Base-by-base conservation (phyloP, 2,329 filamentous ascomycete species). In the Fusarium illudens region DNA sequence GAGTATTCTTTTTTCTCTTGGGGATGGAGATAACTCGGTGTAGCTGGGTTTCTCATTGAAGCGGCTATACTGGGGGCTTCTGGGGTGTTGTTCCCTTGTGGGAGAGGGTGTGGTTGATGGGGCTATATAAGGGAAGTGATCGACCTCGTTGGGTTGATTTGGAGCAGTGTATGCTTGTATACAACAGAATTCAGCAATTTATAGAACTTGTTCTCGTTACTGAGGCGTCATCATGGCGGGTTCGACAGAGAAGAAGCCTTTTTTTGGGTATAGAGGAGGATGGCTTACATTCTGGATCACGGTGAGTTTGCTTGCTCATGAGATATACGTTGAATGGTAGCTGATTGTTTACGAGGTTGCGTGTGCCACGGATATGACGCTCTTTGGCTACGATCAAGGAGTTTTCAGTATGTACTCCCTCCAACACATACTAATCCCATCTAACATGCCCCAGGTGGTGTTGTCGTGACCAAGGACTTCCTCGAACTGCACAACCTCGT, bases 251-350 rank as follows among this genome's bases (percentile, higher is more conserved):
- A 60, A 64, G 3, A 49, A 37, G n/a, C 54, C 37, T 6, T 67
- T 53, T 33, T 63, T 67, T 17, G 58, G 63, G 13, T 49, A 52
- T n/a, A 44, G 54, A 50, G 64, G 63, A 50, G 63, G 63, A 50
- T 64, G 63, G 63, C 50, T 67, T 5, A 67, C 63, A 4, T 64
- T 64, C 17, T 67, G 63, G 63, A 67, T 67, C 10, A 67, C 54
- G 2, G 54, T 67, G 15, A 34, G 64, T 30, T 20, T 4, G 7
- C n/a, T n/a, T n/a, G n/a, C n/a, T n/a, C n/a, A 48, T 3, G 6
- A 1, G 11, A 10, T 8, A 13, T 30, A 4, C 25, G 8, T 13
- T n/a, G n/a, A 11, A 5, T 49, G 8, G 12, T 32, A 3, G n/a
- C 17, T 42, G 10, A 44, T 27, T 22, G 11, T 3, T 4, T 29